These are phyloP conservation scores for Pyrus pyrifolia DNA, from an alignment of 306 rosid genomes.

Conservation along the genomic window DNA sequence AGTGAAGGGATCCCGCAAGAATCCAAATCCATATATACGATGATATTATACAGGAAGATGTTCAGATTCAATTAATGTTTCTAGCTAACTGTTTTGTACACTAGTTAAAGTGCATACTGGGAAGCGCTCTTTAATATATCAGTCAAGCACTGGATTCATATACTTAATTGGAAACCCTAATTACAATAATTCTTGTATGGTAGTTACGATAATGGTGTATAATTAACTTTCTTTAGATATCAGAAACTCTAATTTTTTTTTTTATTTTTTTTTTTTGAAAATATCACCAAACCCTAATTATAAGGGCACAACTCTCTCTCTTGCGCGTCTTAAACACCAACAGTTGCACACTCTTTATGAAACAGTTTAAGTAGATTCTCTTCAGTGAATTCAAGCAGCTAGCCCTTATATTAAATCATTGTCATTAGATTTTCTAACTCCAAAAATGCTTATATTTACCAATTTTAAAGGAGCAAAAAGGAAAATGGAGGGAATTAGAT, in stretches of 20 bases:
- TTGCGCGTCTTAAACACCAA: neutral
- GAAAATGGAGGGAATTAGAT: neutral
- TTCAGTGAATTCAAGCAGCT: neutral
- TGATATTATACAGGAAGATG: neutral
- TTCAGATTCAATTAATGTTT: neutral
- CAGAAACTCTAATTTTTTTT: neutral
- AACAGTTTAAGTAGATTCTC: neutral
- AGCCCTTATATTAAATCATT: neutral
- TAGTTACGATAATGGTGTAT: neutral
- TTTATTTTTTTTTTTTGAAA: neutral
- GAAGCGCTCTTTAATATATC: neutral
- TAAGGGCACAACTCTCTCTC: neutral
- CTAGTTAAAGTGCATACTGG: neutral
- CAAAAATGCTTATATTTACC: neutral
- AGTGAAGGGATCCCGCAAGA: no score
- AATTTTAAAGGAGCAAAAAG: neutral
- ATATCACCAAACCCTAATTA: neutral
- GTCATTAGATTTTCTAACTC: neutral
- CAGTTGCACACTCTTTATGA: no score
- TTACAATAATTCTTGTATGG: neutral
- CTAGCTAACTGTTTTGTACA: neutral
- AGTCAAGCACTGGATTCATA: neutral
- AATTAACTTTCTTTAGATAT: neutral
- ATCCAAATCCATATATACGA: neutral
- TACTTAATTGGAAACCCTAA: neutral